Base-by-base conservation (phyloP, 2,329 filamentous ascomycete genomes). In the Endoconidiophora laricicola region DNA sequence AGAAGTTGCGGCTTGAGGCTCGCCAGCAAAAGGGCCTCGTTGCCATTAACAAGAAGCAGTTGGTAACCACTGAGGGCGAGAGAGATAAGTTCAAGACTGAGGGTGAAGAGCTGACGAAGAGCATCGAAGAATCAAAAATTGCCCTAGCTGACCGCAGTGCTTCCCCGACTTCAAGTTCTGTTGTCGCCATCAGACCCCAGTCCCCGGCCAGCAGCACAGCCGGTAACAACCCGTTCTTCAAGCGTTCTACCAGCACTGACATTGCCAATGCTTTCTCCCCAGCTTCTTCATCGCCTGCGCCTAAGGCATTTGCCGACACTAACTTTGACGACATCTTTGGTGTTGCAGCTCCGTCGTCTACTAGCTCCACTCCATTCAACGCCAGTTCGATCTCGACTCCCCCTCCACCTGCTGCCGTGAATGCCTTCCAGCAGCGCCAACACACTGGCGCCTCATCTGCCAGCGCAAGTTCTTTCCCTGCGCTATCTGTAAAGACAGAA, bases 41-140 rank as follows among this genome's bases (percentile, higher is more conserved):
- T 26, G 88, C 91, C 41, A 98, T 98, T 67, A 95, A 95, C 68
- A 96, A 93, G 72, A 98, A 98, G 69, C 91, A 98, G 66, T 70
- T 96, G 54, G 78, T 82, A 36, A 95, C 88, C 1, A 86, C 83
- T 52, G 91, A 98, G 64, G 77, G 76, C 44, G 90, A 96, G 63
- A 78, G 85, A 29, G 90, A 96, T 54, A 90, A 86, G 69, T 70
- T 94, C 38, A 88, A 87, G 67, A 69, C 71, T 1, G 90, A 96
- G 63, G 81, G 82, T 42, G 80, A 80, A 52, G 79, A 78, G 47
- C 73, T 81, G 55, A 73, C 66, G 62, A 81, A 72, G 70, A 48
- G 29, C 23, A 45, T 50, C 18, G 46, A 47, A 18, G 48, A 50
- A 24, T 20, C 52, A 14, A 50, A 38, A 23, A 43, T 40, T 22